Percentiles rank a stretch among this genome's conserved stretches.
Evolutionary conservation across 345 rosid genomes (phyloP).

Genomic region (Moringa oleifera): DNA sequence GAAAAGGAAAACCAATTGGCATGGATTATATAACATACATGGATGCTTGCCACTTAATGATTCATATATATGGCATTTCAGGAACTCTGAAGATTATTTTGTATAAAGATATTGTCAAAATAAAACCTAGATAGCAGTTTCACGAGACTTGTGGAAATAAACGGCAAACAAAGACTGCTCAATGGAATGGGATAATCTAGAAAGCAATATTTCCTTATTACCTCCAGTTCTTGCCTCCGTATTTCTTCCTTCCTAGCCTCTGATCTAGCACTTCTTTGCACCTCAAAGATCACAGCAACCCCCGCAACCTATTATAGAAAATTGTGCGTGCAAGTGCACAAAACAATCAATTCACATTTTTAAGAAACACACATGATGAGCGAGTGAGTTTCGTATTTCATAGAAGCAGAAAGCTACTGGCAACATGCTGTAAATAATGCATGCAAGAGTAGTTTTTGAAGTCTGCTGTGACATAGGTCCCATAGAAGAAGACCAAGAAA

Average conservation of each 20-base stretch:
- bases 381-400: conserved; percentile 5
- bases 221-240: conserved; percentile 73
- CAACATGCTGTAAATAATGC: conserved; percentile 6
- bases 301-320: conserved; percentile 62
- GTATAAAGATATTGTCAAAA: not conserved
- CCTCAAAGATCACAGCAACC: conserved; percentile 73
- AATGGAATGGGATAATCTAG: not conserved
- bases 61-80: too few species aligned
- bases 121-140: not conserved
- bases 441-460: conserved; percentile 10
- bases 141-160: not conserved
- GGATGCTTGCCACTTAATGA: too few species aligned
- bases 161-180: not conserved
- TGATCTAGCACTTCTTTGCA: conserved; percentile 83
- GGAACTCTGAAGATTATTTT: not conserved
- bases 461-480: not conserved
- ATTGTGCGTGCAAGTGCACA: conserved; percentile 12
- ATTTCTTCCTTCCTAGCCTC: conserved; percentile 82
- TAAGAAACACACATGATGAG: not conserved
- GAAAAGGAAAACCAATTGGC: too few species aligned
- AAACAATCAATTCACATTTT: not conserved
- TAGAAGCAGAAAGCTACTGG: not conserved
- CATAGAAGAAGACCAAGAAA: too few species aligned
- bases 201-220: conserved; percentile 15
- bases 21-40: too few species aligned